Conservation (phyloP, 2,329 filamentous ascomycete genomes). For the Ceratocystis huliohia region DNA sequence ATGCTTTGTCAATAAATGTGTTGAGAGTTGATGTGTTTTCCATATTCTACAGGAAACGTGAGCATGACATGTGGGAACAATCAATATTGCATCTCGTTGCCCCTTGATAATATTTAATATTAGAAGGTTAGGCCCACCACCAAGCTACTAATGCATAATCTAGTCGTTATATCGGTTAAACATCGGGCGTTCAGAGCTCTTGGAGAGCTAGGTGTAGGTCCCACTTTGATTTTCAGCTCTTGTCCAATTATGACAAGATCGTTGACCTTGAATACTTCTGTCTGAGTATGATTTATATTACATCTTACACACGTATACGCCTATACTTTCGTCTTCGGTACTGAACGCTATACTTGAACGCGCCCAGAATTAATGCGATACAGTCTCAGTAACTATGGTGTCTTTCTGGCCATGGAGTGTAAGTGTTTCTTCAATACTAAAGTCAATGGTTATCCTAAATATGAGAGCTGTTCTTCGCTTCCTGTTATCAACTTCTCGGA, state of each 20-base stretch:
- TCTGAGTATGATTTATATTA: not conserved
- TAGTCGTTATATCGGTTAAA: not conserved
- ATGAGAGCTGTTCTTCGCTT: not conserved
- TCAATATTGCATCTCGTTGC: too few relatives aligned
- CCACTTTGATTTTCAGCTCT: not conserved
- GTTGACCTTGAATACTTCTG: not conserved
- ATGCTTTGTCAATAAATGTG: too few relatives aligned
- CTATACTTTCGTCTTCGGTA: too few relatives aligned
- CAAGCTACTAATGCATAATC: too few relatives aligned
- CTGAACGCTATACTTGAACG: too few relatives aligned
- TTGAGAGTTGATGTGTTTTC: too few relatives aligned
- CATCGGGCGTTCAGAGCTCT: not conserved
- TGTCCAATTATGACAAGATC: not conserved
- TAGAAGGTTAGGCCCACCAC: too few relatives aligned
- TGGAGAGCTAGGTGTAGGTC: not conserved
- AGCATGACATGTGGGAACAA: too few relatives aligned
- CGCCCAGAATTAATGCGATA: too few relatives aligned
- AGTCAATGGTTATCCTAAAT: not conserved
- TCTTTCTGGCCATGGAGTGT: constrained; percentile 80
- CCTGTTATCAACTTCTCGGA: too few relatives aligned
- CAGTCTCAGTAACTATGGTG: constrained; percentile 45
- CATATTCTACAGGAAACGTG: too few relatives aligned
- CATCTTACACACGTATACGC: not conserved
- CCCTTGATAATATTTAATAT: too few relatives aligned
- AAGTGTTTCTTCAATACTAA: constrained; percentile 24